Percentiles rank a stretch among this genome's conserved stretches.
phyloP scores from a whole-genome alignment of 805 yeast species.

The Candida schatavii region DNA sequence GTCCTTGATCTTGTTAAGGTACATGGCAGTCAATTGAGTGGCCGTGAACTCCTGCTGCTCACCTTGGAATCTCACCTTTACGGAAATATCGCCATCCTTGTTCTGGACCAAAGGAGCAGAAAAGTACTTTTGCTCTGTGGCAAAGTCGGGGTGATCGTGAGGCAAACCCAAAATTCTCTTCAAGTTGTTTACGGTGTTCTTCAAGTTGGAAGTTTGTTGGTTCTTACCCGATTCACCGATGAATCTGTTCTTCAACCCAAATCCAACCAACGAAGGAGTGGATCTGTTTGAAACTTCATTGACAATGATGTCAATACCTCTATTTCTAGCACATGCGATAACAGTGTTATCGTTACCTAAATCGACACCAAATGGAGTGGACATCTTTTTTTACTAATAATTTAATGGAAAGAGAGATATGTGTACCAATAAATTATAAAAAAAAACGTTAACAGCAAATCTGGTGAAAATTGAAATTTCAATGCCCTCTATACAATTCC shows the following conservation, averaged over 20 bases:
- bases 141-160: conserved; percentile 72
- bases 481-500: conserved; percentile 1
- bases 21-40: conserved; percentile 93
- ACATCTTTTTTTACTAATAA: conserved; percentile 47
- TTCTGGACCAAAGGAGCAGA: conserved; percentile 69
- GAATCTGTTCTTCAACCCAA: conserved; percentile 83
- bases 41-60: conserved; percentile 76
- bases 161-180: conserved; percentile 88
- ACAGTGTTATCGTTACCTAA: conserved; percentile 94
- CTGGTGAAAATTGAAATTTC: background rate
- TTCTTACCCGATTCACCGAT: conserved; percentile 96
- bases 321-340: conserved; percentile 92
- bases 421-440: conserved; percentile 9
- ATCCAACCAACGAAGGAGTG: conserved; percentile 89
- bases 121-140: conserved; percentile 69
- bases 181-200: conserved; percentile 92
- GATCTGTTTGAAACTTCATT: conserved; percentile 98
- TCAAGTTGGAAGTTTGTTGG: conserved; percentile 93
- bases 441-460: conserved; percentile 6
- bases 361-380: conserved; percentile 96
- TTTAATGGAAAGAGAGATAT: background rate
- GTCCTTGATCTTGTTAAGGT: conserved; percentile 82
- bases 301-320: conserved; percentile 97
- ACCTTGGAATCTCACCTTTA: conserved; percentile 82
- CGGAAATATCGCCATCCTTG: conserved; percentile 72